Base-by-base conservation (phyloP, 495 filamentous ascomycete species). In the Neurospora sp. region DNA sequence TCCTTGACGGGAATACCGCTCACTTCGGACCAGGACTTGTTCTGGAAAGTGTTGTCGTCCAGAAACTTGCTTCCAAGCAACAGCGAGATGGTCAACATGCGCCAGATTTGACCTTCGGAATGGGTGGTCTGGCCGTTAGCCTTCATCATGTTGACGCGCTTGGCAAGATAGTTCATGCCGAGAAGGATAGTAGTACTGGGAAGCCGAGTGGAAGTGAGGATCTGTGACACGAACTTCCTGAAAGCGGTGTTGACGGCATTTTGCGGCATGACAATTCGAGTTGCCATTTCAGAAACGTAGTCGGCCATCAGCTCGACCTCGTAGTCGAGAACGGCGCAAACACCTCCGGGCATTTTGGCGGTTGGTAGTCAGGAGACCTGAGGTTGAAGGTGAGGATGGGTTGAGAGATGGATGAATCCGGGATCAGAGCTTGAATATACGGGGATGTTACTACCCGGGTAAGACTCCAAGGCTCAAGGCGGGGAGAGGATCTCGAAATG, bases 21-120 rank as follows among this genome's bases (percentile, higher is more conserved):
- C 35, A 99, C 96, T 79, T 99, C 96, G 5, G 96, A 92, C 96
- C 96, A 99, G 8, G 96, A 98, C 71, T 94, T 93, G 84, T 98
- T 99, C 86, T 98, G 94, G 83, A 98, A 99, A 18, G 96, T 99
- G 83, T 98, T 98, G 82, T 99, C 96, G 79, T 99, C 96, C 72
- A 98, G 82, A 78, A 99, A 99, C 83, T 99, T 99, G 86, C 94
- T 98, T 70, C 94, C 96, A 40, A 99, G 88, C 48, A 99, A 85
- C 40, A 99, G 86, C 18, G 91, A 87, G 71, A 94, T 92, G 16
- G 94, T 98, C 71, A 98, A 87, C 89, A 98, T 93, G 70, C 94
- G 91, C 85, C 96, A 97, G 71, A 96, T 88, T 78, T 95, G 90
- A 59, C 90, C 90, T 79, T 90, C 90, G 75, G 87, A 87, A 18